Conservation (phyloP, 768 basidiomycete genomes). For the Hypholoma sublateritium region DNA sequence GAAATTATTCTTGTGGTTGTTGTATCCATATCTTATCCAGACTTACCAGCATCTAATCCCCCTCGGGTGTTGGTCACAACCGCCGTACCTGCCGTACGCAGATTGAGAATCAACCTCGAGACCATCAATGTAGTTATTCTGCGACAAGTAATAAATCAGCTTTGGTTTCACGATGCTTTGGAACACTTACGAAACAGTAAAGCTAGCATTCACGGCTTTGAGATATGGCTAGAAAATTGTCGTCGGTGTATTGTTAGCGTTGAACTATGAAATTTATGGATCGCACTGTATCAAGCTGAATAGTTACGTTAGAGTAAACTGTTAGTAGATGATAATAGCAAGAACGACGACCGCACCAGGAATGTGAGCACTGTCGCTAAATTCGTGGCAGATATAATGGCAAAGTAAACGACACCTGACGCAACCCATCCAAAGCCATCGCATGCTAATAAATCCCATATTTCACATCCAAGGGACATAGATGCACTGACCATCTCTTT, state of each 20-base stretch:
- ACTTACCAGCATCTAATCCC: too few relatives aligned
- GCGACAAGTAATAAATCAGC: neutral
- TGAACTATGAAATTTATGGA: neutral
- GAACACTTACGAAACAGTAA: constrained; percentile 33
- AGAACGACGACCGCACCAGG: constrained; percentile 21
- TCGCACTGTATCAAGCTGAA: constrained; percentile 27
- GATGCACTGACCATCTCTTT: constrained; percentile 30
- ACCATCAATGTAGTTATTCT: constrained; percentile 38
- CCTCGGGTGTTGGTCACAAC: neutral
- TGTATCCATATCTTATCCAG: too few relatives aligned
- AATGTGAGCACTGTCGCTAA: constrained; percentile 31
- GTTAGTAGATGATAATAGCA: neutral
- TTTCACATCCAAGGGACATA: neutral
- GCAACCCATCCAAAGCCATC: neutral
- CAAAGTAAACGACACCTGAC: constrained; percentile 34
- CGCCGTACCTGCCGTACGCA: constrained; percentile 14
- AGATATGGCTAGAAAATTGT: constrained; percentile 25
- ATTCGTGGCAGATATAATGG: constrained; percentile 32
- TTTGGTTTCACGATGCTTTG: neutral
- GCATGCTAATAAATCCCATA: neutral
- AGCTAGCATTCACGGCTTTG: constrained; percentile 37
- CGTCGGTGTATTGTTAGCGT: neutral
- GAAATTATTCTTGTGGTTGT: too few relatives aligned
- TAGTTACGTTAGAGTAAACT: neutral
- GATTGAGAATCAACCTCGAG: constrained; percentile 36